Evolutionary conservation across 768 basidiomycete genomes (phyloP).

Genomic region (Phallus indusiatus): DNA sequence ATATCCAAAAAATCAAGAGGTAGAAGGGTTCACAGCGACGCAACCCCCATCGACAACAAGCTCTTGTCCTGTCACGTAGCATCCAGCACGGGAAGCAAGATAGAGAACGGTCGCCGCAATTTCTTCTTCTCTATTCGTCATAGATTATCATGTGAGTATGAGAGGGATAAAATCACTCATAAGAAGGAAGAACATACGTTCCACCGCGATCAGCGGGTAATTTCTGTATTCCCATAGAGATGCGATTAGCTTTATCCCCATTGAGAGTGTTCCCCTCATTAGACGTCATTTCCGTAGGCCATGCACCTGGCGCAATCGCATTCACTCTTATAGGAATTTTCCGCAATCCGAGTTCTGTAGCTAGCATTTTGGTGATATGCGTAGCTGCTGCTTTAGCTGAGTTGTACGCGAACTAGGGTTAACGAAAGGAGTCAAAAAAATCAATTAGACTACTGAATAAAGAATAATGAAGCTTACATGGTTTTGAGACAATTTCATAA

Average conservation of each 20-base stretch:
- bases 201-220: conserved; percentile 57
- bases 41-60: conserved; percentile 71
- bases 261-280: conserved; percentile 30
- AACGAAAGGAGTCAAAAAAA: not conserved
- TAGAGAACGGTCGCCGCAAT: conserved; percentile 74
- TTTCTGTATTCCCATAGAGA: conserved; percentile 51
- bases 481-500: conserved; percentile 60
- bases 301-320: conserved; percentile 68
- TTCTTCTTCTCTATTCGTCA: conserved; percentile 55
- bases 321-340: conserved; percentile 59
- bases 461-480: conserved; percentile 46
- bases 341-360: conserved; percentile 67
- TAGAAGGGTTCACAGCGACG: conserved; percentile 55
- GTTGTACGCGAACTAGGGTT: conserved; percentile 65
- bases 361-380: conserved; percentile 67
- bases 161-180: not conserved
- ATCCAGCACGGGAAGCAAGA: conserved; percentile 62
- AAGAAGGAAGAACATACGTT: conserved; percentile 38
- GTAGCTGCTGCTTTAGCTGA: conserved; percentile 70
- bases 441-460: not conserved
- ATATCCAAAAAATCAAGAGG: not conserved
- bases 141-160: too few relatives aligned
- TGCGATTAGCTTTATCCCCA: conserved; percentile 33
- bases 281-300: conserved; percentile 66
- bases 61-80: conserved; percentile 72